Conservation (phyloP, 2,329 filamentous ascomycete genomes). For the Ilyonectria mors-panacis region DNA sequence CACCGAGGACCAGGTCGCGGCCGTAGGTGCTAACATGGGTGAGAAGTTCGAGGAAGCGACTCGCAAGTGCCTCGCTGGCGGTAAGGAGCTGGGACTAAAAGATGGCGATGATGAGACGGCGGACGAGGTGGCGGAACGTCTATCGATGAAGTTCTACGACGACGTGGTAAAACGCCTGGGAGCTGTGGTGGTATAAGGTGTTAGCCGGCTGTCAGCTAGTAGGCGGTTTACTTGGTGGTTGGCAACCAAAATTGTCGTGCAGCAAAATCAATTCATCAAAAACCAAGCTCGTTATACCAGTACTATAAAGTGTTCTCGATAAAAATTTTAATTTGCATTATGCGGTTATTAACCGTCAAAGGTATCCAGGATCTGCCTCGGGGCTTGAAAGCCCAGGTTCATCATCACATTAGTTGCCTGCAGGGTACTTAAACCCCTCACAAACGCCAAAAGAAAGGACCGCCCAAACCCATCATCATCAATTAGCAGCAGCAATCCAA, state of each 20-base stretch:
- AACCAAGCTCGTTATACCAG: no score
- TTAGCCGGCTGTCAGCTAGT: neutral
- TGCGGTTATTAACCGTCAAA: constrained; percentile 26
- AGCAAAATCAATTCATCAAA: neutral
- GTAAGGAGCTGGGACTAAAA: constrained; percentile 53
- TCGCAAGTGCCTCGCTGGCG: constrained; percentile 55
- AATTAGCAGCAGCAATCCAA: constrained; percentile 52
- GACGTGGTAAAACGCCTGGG: constrained; percentile 61
- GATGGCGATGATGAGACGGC: constrained; percentile 58
- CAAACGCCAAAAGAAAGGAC: constrained; percentile 40
- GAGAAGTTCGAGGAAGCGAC: constrained; percentile 58
- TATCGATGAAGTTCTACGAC: constrained; percentile 60
- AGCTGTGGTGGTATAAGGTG: constrained; percentile 51
- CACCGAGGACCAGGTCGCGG: constrained; percentile 47
- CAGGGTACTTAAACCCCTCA: constrained; percentile 11
- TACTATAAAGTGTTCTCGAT: neutral
- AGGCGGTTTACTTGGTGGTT: neutral
- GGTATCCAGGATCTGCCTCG: neutral
- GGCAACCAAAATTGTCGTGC: neutral
- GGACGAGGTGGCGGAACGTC: constrained; percentile 55
- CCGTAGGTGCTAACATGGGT: constrained; percentile 57
- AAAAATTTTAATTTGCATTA: constrained; percentile 10
- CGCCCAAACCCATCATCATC: neutral
- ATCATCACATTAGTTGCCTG: constrained; percentile 8
- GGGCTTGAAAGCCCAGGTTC: neutral